Conservation (phyloP, 768 basidiomycete species). For the Baorangia bicolor region DNA sequence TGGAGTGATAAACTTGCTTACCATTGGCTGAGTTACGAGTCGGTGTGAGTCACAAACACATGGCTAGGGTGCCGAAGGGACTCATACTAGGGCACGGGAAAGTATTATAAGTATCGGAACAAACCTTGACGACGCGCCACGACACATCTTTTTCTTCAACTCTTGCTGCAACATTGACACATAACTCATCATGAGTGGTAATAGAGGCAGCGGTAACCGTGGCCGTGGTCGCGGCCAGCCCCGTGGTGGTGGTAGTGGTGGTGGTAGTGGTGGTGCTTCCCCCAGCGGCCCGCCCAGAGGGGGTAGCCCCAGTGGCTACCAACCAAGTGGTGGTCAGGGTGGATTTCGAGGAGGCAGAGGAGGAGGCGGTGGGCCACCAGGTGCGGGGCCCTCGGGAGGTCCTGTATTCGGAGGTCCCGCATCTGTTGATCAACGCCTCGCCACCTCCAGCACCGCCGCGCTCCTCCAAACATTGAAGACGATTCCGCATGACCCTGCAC, state of each 20-base stretch:
- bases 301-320: constrained; percentile 6
- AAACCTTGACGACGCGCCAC: neutral
- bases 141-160: neutral
- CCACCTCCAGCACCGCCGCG: constrained; percentile 18
- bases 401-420: constrained; percentile 31
- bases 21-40: too few species aligned
- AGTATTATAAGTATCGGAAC: constrained; percentile 5
- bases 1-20: too few species aligned
- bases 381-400: constrained; percentile 27
- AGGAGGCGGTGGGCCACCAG: constrained; percentile 27
- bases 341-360: constrained; percentile 23
- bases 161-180: neutral
- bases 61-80: neutral
- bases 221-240: constrained; percentile 19
- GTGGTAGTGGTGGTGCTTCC: neutral
- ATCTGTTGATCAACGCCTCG: constrained; percentile 36
- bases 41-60: too few species aligned
- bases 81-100: neutral
- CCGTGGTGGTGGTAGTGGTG: constrained; percentile 4
- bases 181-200: constrained; percentile 11
- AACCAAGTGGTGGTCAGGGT: constrained; percentile 3
- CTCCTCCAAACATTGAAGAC: constrained; percentile 32
- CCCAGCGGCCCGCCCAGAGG: constrained; percentile 1
- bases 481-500: constrained; percentile 31
- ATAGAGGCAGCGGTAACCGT: constrained; percentile 12